Evolutionary conservation across 2,329 filamentous ascomycete species (phyloP), one percentile per base, ranked within the genome.

Genomic region (Amylocarpus encephaloides): DNA sequence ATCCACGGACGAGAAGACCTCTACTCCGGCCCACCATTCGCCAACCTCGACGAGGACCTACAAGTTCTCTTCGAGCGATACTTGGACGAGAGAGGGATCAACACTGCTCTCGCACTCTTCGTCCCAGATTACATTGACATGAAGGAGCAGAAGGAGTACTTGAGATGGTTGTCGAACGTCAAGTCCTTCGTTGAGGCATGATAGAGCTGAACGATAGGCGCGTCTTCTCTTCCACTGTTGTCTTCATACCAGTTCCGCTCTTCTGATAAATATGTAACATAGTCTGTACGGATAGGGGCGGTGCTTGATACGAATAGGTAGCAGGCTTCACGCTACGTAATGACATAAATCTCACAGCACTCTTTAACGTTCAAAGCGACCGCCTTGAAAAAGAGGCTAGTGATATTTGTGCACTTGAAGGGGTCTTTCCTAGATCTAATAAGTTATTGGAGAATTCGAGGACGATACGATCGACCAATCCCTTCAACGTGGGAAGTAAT

Each of bases 61-160:
- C 92, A 97, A 76, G 78, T 89, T 48, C 78, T 95, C 62, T 78
- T 97, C 68, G 92, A 97, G 78, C 82, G 86, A 62, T 98, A 92
- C 74, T 80, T 98, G 57, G 90, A 95, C 71, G 93, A 96, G 79
- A 82, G 93, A 62, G 93, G 92, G 58, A 82, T 98, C 71, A 89
- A 92, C 65, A 83, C 86, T 62, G 80, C 85, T 52, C 79, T 98
- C 62, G 92, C 91, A 48, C 74, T 91, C 60, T 96, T 97, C 70
- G 85, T 95, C 40, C 89, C 91, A 34, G 91, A 97, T 69, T 98
- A 95, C 74, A 91, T 97, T 66, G 90, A 97, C 68, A 82, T 87
- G 72, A 98, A 98, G 84, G 93, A 98, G 81, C 92, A 97, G 81
- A 86, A 83, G 73, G 93, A 98, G 78, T 98, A 98, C 71, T 74